phyloP scores from a whole-genome alignment of 2,329 filamentous ascomycete genomes.

The Fusarium siculi region DNA sequence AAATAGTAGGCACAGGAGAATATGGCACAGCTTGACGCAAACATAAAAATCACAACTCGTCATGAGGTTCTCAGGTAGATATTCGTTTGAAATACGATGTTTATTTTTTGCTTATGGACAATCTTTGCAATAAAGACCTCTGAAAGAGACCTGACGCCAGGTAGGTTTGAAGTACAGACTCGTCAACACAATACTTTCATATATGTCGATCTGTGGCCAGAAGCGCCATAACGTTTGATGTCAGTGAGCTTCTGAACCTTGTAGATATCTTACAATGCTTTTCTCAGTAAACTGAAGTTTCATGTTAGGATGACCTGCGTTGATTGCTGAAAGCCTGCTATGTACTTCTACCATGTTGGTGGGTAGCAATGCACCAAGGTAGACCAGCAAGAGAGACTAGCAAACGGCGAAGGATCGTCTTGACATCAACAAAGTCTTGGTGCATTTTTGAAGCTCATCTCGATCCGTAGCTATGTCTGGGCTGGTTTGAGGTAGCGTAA shows the following conservation, averaged over 20 bases:
- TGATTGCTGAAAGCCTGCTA: neutral
- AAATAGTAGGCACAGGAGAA: too few relatives aligned
- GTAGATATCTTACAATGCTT: neutral
- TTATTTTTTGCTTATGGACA: neutral
- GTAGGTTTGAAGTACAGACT: neutral
- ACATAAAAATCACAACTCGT: neutral
- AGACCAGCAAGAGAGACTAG: neutral
- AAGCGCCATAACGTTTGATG: neutral
- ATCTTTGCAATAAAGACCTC: neutral
- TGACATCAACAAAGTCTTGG: neutral
- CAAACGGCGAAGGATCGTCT: neutral
- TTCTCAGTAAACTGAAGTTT: neutral
- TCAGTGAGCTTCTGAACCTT: neutral
- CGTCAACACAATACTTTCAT: neutral
- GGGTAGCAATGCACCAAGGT: neutral
- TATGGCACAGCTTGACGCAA: neutral
- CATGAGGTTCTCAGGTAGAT: neutral
- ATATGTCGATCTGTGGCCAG: neutral
- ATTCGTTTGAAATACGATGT: neutral
- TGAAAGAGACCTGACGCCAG: neutral
- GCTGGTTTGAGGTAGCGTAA: neutral
- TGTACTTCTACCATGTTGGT: neutral
- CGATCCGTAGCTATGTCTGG: neutral
- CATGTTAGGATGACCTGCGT: neutral
- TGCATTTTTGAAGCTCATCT: neutral